phyloP scores from a whole-genome alignment of 805 yeast species.

The Candida rishiriensis region DNA sequence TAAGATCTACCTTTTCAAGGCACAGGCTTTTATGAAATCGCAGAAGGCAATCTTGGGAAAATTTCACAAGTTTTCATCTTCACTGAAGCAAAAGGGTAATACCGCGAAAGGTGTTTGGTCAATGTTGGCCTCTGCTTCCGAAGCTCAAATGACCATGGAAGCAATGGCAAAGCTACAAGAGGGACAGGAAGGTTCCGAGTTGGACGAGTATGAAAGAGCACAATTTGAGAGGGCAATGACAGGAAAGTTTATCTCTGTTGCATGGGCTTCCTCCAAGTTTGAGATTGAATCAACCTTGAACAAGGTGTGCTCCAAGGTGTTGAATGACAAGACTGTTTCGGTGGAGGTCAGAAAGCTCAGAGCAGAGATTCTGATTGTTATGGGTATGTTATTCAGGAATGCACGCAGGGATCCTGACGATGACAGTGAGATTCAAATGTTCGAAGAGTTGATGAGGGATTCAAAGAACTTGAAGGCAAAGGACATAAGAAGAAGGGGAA shows the following conservation, averaged over 20 bases:
- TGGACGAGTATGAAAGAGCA: constrained; percentile 45
- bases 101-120: constrained; percentile 68
- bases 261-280: constrained; percentile 79
- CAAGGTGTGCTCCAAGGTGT: constrained; percentile 62
- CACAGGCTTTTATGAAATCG: constrained; percentile 58
- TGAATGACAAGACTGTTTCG: constrained; percentile 52
- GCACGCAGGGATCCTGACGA: constrained; percentile 63
- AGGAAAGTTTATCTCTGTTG: constrained; percentile 79
- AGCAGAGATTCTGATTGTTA: constrained; percentile 55
- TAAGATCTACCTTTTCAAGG: constrained; percentile 60
- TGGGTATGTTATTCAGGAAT: constrained; percentile 59
- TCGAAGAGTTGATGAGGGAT: constrained; percentile 51
- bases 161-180: constrained; percentile 62
- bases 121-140: constrained; percentile 68
- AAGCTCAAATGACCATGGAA: constrained; percentile 75
- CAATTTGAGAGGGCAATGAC: constrained; percentile 69
- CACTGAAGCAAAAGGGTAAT: constrained; percentile 69
- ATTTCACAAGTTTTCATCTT: constrained; percentile 48
- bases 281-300: constrained; percentile 73
- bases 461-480: constrained; percentile 26
- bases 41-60: constrained; percentile 68
- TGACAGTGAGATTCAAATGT: constrained; percentile 71
- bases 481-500: constrained; percentile 25
- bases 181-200: constrained; percentile 33
- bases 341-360: constrained; percentile 46